phyloP scores from a whole-genome alignment of 2,329 filamentous ascomycete species.

The Xylariales sp. region DNA sequence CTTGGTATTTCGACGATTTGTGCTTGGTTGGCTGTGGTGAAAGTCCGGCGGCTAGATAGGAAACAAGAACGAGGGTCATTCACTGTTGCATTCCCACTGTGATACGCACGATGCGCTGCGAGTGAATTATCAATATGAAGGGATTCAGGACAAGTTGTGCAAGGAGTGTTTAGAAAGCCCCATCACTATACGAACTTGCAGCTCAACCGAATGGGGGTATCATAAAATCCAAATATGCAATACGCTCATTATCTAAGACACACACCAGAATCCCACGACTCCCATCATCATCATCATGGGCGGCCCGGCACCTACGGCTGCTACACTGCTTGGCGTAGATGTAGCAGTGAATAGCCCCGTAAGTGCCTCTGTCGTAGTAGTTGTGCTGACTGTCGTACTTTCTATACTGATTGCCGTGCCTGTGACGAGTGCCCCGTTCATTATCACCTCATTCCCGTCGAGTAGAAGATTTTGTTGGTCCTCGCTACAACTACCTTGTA shows the following conservation, averaged over 20 bases:
- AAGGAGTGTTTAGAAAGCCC: no score
- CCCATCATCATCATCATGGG: background rate
- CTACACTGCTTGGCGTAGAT: slow-evolving; percentile 5
- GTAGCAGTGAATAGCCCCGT: slow-evolving; percentile 10
- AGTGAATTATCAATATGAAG: no score
- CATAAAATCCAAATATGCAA: background rate
- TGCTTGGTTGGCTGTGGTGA: no score
- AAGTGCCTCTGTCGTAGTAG: slow-evolving; percentile 1
- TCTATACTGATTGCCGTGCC: slow-evolving; percentile 2
- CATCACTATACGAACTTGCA: no score
- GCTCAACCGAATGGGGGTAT: background rate
- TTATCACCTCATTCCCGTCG: background rate
- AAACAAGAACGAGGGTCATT: no score
- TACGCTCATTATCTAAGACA: background rate
- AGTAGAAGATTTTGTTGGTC: slow-evolving; percentile 32
- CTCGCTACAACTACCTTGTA: slow-evolving; percentile 42
- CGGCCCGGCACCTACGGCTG: background rate
- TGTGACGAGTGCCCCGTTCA: slow-evolving; percentile 15
- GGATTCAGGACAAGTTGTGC: no score
- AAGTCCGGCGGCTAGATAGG: no score
- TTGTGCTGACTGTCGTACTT: background rate
- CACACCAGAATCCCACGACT: background rate
- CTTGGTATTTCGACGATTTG: no score
- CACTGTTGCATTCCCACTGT: no score
- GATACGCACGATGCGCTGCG: no score